Conservation (phyloP, 2,329 filamentous ascomycete genomes). For the Penicillium griseofulvum region DNA sequence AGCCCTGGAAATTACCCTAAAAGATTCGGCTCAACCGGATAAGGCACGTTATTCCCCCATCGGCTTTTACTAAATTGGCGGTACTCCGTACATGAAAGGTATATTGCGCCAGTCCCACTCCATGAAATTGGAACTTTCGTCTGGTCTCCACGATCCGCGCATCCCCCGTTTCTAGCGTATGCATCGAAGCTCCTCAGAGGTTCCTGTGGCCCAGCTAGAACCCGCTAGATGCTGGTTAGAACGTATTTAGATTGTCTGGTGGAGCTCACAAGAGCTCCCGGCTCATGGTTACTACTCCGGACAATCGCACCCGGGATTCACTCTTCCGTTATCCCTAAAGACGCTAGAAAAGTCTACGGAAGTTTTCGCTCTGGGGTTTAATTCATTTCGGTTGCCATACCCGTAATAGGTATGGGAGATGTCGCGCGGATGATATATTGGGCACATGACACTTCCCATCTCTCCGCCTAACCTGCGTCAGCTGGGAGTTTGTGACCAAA, state of each 20-base stretch:
- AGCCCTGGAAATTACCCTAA: neutral
- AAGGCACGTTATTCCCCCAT: slow-evolving; percentile 13
- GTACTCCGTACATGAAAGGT: slow-evolving; percentile 12
- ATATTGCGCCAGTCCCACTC: slow-evolving; percentile 18
- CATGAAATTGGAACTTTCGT: slow-evolving; percentile 17
- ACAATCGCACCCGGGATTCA: neutral
- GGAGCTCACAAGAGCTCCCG: slow-evolving; percentile 9
- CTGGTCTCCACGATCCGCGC: slow-evolving; percentile 26
- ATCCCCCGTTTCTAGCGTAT: slow-evolving; percentile 22
- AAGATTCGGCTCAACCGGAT: slow-evolving; percentile 16
- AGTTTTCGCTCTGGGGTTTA: neutral
- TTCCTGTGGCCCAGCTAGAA: slow-evolving; percentile 28
- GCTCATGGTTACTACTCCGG: neutral
- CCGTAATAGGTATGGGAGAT: neutral
- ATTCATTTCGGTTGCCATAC: neutral
- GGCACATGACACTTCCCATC: neutral
- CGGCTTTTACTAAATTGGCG: slow-evolving; percentile 12
- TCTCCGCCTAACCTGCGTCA: neutral
- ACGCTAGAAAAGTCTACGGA: slow-evolving; percentile 8
- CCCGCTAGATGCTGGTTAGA: slow-evolving; percentile 32
- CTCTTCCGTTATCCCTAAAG: neutral
- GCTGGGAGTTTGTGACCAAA: neutral
- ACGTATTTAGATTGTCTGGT: slow-evolving; percentile 20
- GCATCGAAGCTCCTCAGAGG: slow-evolving; percentile 13
- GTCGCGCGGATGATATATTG: neutral